Evolutionary conservation across 257 asterid genomes (phyloP), one percentile per base, ranked within the genome.

Genomic region (Solanum neorickii): DNA sequence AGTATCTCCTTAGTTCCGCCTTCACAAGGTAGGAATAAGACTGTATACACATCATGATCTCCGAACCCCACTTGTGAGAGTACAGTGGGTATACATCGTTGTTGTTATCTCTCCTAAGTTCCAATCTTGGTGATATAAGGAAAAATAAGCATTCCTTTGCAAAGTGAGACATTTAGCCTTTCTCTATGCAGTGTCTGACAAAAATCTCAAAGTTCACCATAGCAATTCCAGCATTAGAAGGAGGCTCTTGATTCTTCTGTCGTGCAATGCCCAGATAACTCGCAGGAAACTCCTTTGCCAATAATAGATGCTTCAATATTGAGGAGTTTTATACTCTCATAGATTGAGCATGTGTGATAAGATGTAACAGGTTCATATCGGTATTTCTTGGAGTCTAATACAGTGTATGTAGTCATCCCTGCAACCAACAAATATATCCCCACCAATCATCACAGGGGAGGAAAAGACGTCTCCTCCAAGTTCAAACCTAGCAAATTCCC

Each of bases 391-490:
- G 25, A 92, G 90, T 88, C 89, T 85, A 88, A 97, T 87, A 88
- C 98, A 95, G 89, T 92, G 91, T 10, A 94, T 87, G 78, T 93
- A 92, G 76, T 97, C 95, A 91, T 94, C 97, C 86, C 98, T 90
- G 91, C 98, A 95, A 72, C 99, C 99, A 59, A 97, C 94, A 59
- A 92, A 97, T 74, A 97, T 92, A 87, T 86, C 87, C 86, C 98
- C 98, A 74, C 98, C 98, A 66, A 94, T 92, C 99, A 97, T 97
- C 86, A 97, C 94, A 3, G 99, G 99, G 0, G 99, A 97, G 82
- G 99, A 97, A 90, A 97, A 97, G 77, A 95, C 88, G 37, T 97
- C 98, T 33, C 99, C 99, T 88, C 86, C 84, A 27, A 97, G 92
- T 88, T 94, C 94, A 33, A 95, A 86, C 73, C 94, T 94, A 88